These are phyloP conservation scores for Pythium rishiriense DNA, from an alignment of 352 stramenopile genomes.

Conservation along the genomic window DNA sequence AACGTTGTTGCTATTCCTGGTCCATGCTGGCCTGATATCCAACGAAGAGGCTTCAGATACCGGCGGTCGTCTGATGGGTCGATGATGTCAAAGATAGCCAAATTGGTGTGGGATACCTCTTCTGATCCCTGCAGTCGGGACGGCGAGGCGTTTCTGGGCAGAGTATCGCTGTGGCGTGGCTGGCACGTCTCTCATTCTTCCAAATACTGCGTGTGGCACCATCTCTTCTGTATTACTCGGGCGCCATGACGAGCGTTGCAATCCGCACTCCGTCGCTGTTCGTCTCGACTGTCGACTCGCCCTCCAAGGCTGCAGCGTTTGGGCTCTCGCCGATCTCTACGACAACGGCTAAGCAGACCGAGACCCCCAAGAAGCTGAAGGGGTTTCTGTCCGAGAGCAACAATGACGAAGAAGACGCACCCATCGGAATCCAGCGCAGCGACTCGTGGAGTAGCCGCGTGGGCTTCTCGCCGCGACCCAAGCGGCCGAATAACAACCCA, in stretches of 20 bases:
- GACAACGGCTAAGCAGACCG: constrained; percentile 10
- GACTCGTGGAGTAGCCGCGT: constrained; percentile 17
- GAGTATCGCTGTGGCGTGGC: background rate
- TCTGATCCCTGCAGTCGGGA: background rate
- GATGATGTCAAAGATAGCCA: background rate
- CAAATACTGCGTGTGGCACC: background rate
- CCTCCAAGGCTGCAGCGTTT: constrained; percentile 1
- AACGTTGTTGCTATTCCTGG: background rate
- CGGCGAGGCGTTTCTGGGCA: background rate
- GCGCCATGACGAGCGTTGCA: constrained; percentile 10
- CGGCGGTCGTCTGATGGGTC: background rate
- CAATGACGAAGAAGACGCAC: constrained; percentile 14
- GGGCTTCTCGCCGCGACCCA: constrained; percentile 22
- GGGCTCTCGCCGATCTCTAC: constrained; percentile 17
- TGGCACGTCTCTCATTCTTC: constrained; percentile 13
- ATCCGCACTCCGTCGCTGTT: constrained; percentile 8
- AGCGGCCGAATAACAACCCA: constrained; percentile 6
- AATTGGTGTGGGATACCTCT: background rate
- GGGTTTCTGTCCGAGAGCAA: background rate
- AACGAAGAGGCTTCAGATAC: background rate
- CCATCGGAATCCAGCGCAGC: constrained; percentile 3
- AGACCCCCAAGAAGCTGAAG: constrained; percentile 22
- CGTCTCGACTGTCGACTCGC: constrained; percentile 8
- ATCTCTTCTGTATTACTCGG: background rate
- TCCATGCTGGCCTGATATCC: background rate